These are phyloP conservation scores for Pseudogymnoascus sp. DNA, from an alignment of 2,329 filamentous ascomycete genomes.

Conservation along the genomic window DNA sequence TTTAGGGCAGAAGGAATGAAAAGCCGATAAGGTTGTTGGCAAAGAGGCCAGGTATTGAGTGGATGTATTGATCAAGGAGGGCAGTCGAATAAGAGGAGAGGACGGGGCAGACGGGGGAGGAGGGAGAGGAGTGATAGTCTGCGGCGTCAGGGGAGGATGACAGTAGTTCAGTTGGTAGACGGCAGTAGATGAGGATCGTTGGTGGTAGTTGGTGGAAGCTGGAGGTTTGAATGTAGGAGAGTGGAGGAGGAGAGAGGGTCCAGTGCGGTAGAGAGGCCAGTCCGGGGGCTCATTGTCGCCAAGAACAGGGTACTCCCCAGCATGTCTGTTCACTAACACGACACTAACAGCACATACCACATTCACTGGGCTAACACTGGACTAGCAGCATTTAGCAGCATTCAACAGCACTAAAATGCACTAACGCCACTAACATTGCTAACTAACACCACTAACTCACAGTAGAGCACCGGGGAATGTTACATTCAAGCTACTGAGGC, in stretches of 20 bases:
- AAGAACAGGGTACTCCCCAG: background rate
- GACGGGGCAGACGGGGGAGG: background rate
- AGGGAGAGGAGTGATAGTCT: background rate
- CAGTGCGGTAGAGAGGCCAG: background rate
- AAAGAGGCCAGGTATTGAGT: slow-evolving; percentile 6
- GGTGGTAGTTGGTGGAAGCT: background rate
- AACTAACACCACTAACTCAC: background rate
- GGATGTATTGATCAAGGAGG: background rate
- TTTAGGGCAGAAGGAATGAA: slow-evolving; percentile 7
- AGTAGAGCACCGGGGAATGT: background rate
- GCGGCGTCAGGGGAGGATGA: background rate
- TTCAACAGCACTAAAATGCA: background rate
- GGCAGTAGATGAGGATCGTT: background rate
- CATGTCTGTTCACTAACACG: background rate
- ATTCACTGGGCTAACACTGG: background rate
- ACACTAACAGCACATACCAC: background rate
- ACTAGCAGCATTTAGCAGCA: no score
- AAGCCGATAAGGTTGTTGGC: slow-evolving; percentile 5
- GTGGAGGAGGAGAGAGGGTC: background rate
- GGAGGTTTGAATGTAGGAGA: no score
- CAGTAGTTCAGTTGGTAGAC: background rate
- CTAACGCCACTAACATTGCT: background rate
- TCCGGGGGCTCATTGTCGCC: background rate
- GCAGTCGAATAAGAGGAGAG: background rate
- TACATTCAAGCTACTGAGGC: background rate